A percentile compares a stretch with the other conserved stretches of the same genome.
phyloP scores from a whole-genome alignment of 768 basidiomycete genomes.

The Amanita polypyramis region DNA sequence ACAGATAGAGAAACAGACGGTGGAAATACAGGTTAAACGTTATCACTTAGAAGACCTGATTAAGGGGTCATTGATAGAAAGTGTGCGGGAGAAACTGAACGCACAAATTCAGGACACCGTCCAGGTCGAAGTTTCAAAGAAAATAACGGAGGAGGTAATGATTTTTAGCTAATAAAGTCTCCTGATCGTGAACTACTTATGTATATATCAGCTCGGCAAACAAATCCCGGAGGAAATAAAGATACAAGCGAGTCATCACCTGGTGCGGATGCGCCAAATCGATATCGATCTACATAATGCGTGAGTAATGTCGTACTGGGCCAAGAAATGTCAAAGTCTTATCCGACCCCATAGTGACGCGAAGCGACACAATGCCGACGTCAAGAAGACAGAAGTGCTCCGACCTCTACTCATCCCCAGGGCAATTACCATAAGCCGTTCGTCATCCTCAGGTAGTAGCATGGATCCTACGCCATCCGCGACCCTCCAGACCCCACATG shows the following conservation, averaged over 20 bases:
- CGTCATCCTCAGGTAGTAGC: not conserved
- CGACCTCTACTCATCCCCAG: not conserved
- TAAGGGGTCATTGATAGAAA: slow-evolving; percentile 29
- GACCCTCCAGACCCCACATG: too few relatives aligned
- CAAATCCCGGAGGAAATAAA: not conserved
- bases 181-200: not conserved
- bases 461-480: slow-evolving; percentile 3
- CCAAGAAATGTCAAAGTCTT: not conserved
- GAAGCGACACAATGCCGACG: not conserved
- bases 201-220: not conserved
- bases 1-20: slow-evolving; percentile 29
- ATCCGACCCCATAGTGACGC: not conserved
- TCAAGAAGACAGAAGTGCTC: not conserved
- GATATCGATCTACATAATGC: not conserved
- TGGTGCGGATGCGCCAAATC: not conserved
- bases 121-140: slow-evolving; percentile 25
- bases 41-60: slow-evolving; percentile 26
- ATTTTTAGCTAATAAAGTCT: not conserved
- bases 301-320: not conserved
- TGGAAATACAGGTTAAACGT: slow-evolving; percentile 25
- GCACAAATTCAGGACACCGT: slow-evolving; percentile 25
- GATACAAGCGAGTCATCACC: not conserved
- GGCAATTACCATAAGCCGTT: not conserved
- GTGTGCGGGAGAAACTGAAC: slow-evolving; percentile 26
- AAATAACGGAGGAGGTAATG: slow-evolving; percentile 17